Conservation (phyloP, 371 early-diverging fungal species). For the Syncephalastrum sp. region DNA sequence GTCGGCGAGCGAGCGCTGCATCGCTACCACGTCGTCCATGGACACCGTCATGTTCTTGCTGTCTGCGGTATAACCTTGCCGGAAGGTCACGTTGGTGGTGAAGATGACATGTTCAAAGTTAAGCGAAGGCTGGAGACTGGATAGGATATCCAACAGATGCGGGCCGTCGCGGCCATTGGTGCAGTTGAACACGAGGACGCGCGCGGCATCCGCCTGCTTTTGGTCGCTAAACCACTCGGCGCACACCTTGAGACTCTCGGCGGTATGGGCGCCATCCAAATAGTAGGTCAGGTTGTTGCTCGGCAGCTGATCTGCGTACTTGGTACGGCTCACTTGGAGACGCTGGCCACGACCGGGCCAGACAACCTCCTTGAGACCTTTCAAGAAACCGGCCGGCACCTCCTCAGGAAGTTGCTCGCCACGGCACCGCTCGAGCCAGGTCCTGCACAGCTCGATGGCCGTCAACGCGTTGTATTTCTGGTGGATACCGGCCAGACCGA, state of each 20-base stretch:
- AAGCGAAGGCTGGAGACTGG: constrained; percentile 34
- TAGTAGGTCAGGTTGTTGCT: constrained; percentile 62
- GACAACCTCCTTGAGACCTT: constrained; percentile 62
- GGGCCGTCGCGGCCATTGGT: constrained; percentile 78
- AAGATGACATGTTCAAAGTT: constrained; percentile 70
- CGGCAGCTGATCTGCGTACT: constrained; percentile 27
- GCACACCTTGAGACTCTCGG: constrained; percentile 83
- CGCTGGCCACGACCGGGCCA: constrained; percentile 94
- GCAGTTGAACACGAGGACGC: constrained; percentile 83
- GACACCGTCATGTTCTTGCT: constrained; percentile 64
- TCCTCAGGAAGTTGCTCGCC: constrained; percentile 24
- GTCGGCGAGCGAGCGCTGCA: constrained; percentile 52
- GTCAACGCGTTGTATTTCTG: constrained; percentile 84
- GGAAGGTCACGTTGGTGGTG: constrained; percentile 71
- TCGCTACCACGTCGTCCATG: constrained; percentile 52
- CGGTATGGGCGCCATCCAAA: constrained; percentile 95
- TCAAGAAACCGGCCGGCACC: constrained; percentile 48
- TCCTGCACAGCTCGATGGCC: constrained; percentile 68
- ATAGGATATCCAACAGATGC: constrained; percentile 54
- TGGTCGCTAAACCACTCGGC: constrained; percentile 69
- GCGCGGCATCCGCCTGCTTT: constrained; percentile 18
- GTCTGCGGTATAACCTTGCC: constrained; percentile 53
- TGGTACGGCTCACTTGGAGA: constrained; percentile 29
- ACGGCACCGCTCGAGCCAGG: constrained; percentile 55
- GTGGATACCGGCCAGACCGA: constrained; percentile 79